Evolutionary conservation across 2,329 filamentous ascomycete genomes (phyloP).

Genomic region (Fusarium lyarnte): DNA sequence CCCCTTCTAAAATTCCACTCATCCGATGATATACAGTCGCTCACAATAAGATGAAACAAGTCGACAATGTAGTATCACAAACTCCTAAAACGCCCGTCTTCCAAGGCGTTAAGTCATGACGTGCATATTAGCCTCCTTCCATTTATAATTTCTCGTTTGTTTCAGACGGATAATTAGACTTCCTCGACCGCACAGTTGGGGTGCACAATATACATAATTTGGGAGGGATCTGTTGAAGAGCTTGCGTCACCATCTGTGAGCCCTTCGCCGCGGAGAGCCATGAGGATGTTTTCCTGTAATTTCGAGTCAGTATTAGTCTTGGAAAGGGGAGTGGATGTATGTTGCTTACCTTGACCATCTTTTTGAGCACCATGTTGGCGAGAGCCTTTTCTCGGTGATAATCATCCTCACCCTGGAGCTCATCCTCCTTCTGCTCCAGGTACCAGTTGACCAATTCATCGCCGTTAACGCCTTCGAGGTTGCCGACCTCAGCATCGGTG

Average conservation of each 20-base stretch:
- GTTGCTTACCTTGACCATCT: slow-evolving; percentile 88
- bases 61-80: slow-evolving; percentile 21
- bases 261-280: slow-evolving; percentile 76
- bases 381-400: slow-evolving; percentile 78
- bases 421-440: slow-evolving; percentile 87
- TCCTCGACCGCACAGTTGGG: slow-evolving; percentile 90
- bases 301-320: slow-evolving; percentile 44
- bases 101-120: slow-evolving; percentile 28
- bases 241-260: slow-evolving; percentile 60
- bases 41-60: slow-evolving; percentile 14
- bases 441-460: slow-evolving; percentile 89
- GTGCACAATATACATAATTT: slow-evolving; percentile 85
- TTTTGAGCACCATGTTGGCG: slow-evolving; percentile 86
- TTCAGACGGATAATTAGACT: slow-evolving; percentile 45
- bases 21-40: slow-evolving; percentile 22
- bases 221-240: slow-evolving; percentile 48
- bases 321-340: neutral
- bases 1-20: neutral
- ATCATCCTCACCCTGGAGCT: slow-evolving; percentile 83
- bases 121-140: slow-evolving; percentile 5
- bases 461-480: slow-evolving; percentile 84
- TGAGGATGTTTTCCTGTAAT: slow-evolving; percentile 85
- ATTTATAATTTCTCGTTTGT: neutral
- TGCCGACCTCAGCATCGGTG: slow-evolving; percentile 79
- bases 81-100: slow-evolving; percentile 35